phyloP scores from a whole-genome alignment of 2,329 filamentous ascomycete species.

The Fusarium vanettenii region DNA sequence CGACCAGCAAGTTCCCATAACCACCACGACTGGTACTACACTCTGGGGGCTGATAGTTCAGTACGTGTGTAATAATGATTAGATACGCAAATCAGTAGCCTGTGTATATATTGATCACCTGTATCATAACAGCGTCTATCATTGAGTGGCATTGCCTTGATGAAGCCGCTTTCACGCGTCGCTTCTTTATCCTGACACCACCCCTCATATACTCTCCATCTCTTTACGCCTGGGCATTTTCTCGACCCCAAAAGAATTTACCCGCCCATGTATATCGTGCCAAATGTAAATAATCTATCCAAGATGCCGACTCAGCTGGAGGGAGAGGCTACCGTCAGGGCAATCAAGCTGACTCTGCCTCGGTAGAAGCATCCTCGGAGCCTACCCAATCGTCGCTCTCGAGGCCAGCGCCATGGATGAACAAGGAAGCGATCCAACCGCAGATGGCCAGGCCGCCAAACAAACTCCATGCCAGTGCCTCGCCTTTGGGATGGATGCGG shows the following conservation, averaged over 20 bases:
- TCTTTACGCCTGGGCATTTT: constrained; percentile 3
- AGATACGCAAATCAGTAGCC: neutral
- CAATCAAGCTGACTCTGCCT: constrained; percentile 12
- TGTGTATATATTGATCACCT: neutral
- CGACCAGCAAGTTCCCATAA: neutral
- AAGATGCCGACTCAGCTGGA: neutral
- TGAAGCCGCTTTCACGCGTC: neutral
- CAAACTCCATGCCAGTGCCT: constrained; percentile 85
- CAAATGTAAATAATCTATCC: constrained; percentile 15
- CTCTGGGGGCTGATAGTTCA: neutral
- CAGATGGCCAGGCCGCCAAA: constrained; percentile 86
- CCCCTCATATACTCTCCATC: neutral
- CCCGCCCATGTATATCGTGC: neutral
- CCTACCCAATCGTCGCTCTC: constrained; percentile 68
- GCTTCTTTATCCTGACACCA: constrained; percentile 8
- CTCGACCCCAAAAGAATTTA: constrained; percentile 12
- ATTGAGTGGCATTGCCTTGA: neutral
- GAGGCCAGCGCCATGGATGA: constrained; percentile 73
- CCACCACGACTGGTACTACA: neutral
- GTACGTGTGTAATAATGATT: neutral
- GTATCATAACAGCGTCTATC: constrained; percentile 1
- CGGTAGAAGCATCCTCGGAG: constrained; percentile 38
- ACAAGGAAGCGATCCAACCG: constrained; percentile 83
- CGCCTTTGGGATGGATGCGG: constrained; percentile 80
- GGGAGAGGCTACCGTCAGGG: neutral